Percentiles rank a stretch among this genome's conserved stretches.
phyloP scores from a whole-genome alignment of 2,329 filamentous ascomycete species.

The Sordariomycetes sp. region DNA sequence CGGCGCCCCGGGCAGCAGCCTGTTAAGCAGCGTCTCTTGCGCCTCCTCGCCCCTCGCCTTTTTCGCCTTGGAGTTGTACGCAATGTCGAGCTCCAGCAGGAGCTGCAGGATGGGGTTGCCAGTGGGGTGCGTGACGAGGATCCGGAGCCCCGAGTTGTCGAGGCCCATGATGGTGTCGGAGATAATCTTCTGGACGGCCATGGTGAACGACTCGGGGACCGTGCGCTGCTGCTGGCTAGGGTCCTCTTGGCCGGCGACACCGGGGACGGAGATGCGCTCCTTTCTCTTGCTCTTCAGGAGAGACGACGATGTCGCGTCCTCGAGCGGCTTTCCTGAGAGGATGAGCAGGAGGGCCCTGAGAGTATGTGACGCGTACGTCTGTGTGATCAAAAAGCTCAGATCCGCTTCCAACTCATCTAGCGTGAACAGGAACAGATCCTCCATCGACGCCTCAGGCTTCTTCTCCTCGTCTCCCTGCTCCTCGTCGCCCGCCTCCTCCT shows the following conservation, averaged over 20 bases:
- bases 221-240: constrained; percentile 27
- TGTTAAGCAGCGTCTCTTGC: constrained; percentile 49
- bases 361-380: constrained; percentile 81
- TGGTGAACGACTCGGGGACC: constrained; percentile 68
- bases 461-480: constrained; percentile 27
- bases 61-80: constrained; percentile 53
- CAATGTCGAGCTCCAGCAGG: constrained; percentile 74
- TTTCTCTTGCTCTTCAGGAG: constrained; percentile 89
- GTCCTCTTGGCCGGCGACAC: constrained; percentile 35
- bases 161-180: constrained; percentile 60
- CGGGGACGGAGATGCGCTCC: constrained; percentile 59
- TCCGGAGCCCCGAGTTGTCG: constrained; percentile 66
- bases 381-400: constrained; percentile 71
- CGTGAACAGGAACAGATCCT: constrained; percentile 70
- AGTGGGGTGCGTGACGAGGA: constrained; percentile 76
- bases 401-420: constrained; percentile 81
- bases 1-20: constrained; percentile 64
- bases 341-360: constrained; percentile 77
- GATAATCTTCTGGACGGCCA: constrained; percentile 72
- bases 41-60: constrained; percentile 37
- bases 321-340: constrained; percentile 69
- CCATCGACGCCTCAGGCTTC: constrained; percentile 38
- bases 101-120: constrained; percentile 91
- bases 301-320: constrained; percentile 53
- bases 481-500: constrained; percentile 46